Conservation (phyloP, 225 moss, liverwort and hornwort genomes). For the Rhytidiadelphus loreus region DNA sequence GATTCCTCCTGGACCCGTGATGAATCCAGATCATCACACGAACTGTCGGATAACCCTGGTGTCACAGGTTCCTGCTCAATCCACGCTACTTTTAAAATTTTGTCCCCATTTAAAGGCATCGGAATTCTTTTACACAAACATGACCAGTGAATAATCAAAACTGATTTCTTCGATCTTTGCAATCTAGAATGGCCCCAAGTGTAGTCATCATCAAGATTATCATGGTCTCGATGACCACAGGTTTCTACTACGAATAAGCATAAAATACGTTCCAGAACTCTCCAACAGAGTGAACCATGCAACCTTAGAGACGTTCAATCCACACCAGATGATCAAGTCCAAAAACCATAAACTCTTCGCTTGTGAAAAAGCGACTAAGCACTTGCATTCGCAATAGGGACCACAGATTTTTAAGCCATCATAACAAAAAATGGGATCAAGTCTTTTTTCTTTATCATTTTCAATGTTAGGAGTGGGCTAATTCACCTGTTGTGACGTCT, state of each 20-base stretch:
- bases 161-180: background rate
- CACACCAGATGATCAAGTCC: background rate
- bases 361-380: conserved; percentile 1
- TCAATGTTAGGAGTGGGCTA: background rate
- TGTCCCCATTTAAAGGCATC: background rate
- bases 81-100: background rate
- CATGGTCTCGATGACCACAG: background rate
- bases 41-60: conserved; percentile 1
- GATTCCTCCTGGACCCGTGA: conserved; percentile 18
- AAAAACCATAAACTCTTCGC: background rate
- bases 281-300: background rate
- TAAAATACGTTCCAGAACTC: background rate
- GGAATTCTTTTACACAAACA: background rate
- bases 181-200: background rate
- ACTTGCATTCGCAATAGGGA: background rate
- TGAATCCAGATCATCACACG: conserved; percentile 18
- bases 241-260: background rate
- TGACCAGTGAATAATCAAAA: background rate
- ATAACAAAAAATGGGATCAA: background rate
- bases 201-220: background rate
- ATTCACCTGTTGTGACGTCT: conserved; percentile 27
- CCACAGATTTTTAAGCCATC: background rate
- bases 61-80: conserved; percentile 24
- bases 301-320: background rate
- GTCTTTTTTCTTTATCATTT: background rate